Conservation (phyloP, 2,329 filamentous ascomycete genomes). For the Cladosporium colombiae region DNA sequence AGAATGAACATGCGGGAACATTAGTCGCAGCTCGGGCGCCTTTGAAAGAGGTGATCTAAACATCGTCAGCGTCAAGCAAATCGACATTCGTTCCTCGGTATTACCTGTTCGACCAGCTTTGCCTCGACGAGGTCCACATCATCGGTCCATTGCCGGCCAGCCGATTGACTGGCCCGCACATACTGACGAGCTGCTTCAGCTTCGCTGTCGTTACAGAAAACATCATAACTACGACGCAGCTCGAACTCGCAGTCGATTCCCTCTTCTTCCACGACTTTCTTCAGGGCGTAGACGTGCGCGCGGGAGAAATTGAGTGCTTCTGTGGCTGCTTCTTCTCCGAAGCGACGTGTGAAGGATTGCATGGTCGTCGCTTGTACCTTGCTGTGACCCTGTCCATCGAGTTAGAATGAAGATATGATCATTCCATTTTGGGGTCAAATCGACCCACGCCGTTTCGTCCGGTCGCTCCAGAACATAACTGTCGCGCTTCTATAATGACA, state of each 20-base stretch:
- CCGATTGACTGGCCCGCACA: constrained; percentile 5
- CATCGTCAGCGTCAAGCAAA: background rate
- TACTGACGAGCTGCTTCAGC: constrained; percentile 17
- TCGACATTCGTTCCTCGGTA: background rate
- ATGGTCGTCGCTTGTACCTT: constrained; percentile 1
- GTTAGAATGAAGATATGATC: background rate
- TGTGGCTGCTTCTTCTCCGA: constrained; percentile 30
- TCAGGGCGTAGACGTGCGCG: constrained; percentile 38
- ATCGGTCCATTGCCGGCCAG: background rate
- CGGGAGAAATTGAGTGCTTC: constrained; percentile 11
- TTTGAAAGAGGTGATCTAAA: background rate
- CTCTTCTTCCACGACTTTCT: constrained; percentile 42
- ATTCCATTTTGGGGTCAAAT: no score
- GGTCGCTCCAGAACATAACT: constrained; percentile 33
- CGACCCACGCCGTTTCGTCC: constrained; percentile 29
- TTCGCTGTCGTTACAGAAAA: constrained; percentile 37
- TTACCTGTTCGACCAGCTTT: background rate
- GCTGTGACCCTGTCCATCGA: background rate
- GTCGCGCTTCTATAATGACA: constrained; percentile 32
- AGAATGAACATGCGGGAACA: constrained; percentile 26
- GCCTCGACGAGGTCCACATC: background rate
- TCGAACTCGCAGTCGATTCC: constrained; percentile 49
- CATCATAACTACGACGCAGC: constrained; percentile 27
- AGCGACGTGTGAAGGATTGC: constrained; percentile 20
- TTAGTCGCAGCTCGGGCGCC: constrained; percentile 16